Conservation (phyloP, 2,329 filamentous ascomycete genomes). For the Graphilbum fragrans region DNA sequence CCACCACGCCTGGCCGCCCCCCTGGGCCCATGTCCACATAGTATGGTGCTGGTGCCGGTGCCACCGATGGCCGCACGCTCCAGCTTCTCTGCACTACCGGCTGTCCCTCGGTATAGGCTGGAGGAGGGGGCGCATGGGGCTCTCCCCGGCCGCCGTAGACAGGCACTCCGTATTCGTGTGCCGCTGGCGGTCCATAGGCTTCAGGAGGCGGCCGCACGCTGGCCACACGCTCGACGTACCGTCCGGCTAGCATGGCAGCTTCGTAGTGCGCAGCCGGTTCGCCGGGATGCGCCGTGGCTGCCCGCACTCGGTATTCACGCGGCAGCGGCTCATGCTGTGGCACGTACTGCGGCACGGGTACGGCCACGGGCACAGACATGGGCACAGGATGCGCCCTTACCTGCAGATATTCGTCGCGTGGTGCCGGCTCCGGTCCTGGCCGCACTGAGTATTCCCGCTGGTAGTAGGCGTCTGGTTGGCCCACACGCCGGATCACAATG, state of each 20-base stretch:
- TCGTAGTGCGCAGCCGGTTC: conserved; percentile 18
- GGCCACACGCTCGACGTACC: conserved; percentile 23
- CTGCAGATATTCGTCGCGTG: conserved; percentile 32
- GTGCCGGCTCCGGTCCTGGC: conserved; percentile 22
- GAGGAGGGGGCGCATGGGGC: background rate
- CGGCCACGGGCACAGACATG: too few species aligned
- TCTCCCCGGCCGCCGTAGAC: background rate
- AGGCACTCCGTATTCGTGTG: background rate
- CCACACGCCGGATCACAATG: conserved; percentile 32
- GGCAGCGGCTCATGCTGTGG: background rate
- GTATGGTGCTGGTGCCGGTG: conserved; percentile 9
- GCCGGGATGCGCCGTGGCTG: conserved; percentile 18
- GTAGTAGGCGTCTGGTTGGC: conserved; percentile 26
- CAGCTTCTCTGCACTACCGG: conserved; percentile 22
- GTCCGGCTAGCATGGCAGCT: conserved; percentile 2
- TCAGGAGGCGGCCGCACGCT: conserved; percentile 39
- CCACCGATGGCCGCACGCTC: conserved; percentile 20
- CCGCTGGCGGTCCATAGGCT: conserved; percentile 7
- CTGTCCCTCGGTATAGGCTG: background rate
- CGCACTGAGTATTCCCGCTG: conserved; percentile 46
- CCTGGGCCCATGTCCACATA: conserved; percentile 2
- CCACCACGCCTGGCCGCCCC: too few species aligned
- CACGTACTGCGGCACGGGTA: conserved; percentile 2
- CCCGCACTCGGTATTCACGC: background rate
- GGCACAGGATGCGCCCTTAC: conserved; percentile 17